These are phyloP conservation scores for Canariomyces notabilis DNA, from an alignment of 2,329 filamentous ascomycete species.

Conservation along the genomic window DNA sequence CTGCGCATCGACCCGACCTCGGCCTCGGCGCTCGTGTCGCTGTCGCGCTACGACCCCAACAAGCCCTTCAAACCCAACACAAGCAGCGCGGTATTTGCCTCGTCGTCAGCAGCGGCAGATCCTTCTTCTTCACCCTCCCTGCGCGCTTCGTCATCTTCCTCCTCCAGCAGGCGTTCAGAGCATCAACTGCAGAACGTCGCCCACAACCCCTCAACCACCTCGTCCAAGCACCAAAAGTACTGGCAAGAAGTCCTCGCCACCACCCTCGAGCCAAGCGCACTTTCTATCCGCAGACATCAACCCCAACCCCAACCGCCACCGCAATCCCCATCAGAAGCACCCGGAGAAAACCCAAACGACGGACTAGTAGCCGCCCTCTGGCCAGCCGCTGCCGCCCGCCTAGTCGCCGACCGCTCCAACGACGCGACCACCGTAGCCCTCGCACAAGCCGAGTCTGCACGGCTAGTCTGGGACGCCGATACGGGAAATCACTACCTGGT, in stretches of 20 bases:
- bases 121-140: slow-evolving; percentile 21
- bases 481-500: slow-evolving; percentile 55
- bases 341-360: slow-evolving; percentile 36
- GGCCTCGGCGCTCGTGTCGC: slow-evolving; percentile 55
- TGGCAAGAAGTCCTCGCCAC: slow-evolving; percentile 57
- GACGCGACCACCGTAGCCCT: slow-evolving; percentile 56
- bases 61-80: slow-evolving; percentile 49
- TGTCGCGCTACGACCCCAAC: slow-evolving; percentile 56
- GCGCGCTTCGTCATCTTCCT: slow-evolving; percentile 13
- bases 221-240: slow-evolving; percentile 38
- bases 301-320: slow-evolving; percentile 33
- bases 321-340: background rate
- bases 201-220: slow-evolving; percentile 33
- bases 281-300: no score
- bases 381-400: slow-evolving; percentile 58
- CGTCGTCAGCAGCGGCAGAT: background rate
- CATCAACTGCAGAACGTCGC: slow-evolving; percentile 18
- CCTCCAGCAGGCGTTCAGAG: slow-evolving; percentile 7
- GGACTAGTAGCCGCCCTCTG: slow-evolving; percentile 65
- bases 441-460: slow-evolving; percentile 63
- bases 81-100: slow-evolving; percentile 27
- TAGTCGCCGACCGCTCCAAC: slow-evolving; percentile 56
- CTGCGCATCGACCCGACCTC: slow-evolving; percentile 60
- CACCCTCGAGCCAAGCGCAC: slow-evolving; percentile 45
- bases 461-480: slow-evolving; percentile 67